Base-by-base conservation (phyloP, 2,329 filamentous ascomycete genomes). In the Colletotrichum filicis region DNA sequence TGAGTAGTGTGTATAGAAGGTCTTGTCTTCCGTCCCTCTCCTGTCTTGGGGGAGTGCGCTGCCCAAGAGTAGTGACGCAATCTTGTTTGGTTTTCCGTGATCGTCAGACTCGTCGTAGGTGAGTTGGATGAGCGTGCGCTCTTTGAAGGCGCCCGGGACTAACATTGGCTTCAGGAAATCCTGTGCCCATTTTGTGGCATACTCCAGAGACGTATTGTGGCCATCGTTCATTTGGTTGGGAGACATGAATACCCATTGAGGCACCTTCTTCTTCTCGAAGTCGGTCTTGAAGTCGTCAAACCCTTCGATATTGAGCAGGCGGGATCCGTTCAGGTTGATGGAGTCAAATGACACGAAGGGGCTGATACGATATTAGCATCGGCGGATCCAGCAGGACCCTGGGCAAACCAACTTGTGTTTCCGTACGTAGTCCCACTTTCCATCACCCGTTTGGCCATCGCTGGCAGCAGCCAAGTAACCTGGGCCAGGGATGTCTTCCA, bases 181-280 rank as follows among this genome's bases (percentile, higher is more conserved):
- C 59, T 84, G 83, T 24, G 85, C 84, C 89, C 89, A 91, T 3
- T 82, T 79, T 1, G 87, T 85, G 3, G 88, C 87, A 59, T 82
- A 84, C n/a, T 84, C 84, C 11, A 91, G 83, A 4, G 84, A 85
- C 3, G 86, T 87, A 76, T 91, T 83, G 76, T 94, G 92, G 16
- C 91, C 92, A 77, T 93, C 90, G 74, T 90, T 89, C 59, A 90
- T 86, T 89, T 92, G 91, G 79, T 92, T 88, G 0, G 90, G 91
- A 0, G 88, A 88, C 80, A 92, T 87, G 80, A 91, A 90, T 52
- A 88, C 86, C 82, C 91, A 93, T 79, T 94, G 92, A 3, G 92
- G 92, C 12, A 94, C 85, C 9, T 82, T 81, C 74, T 90, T 82
- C 56, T 84, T 84, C 30, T 84, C 81, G 28, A 93, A 81, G 75